A percentile compares a stretch with the other conserved stretches of the same genome.
Evolutionary conservation across 345 rosid genomes (phyloP).

Genomic region (Microcos paniculata): DNA sequence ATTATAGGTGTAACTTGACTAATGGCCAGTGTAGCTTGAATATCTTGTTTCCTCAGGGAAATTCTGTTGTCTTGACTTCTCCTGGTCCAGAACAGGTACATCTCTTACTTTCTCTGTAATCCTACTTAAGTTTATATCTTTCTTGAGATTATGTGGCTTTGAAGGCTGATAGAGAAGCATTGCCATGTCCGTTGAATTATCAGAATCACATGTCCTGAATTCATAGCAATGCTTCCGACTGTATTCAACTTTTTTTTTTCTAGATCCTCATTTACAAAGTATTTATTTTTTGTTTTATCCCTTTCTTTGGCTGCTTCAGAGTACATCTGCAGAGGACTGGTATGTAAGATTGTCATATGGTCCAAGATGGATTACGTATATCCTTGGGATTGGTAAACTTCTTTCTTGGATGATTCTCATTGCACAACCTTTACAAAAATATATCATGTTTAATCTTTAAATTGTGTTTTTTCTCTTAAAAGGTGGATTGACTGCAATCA

Average conservation of each 20-base stretch:
- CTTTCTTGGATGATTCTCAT: slow-evolving; percentile 7
- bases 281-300: slow-evolving; percentile 13
- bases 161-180: neutral
- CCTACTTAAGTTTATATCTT: neutral
- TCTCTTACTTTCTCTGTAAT: slow-evolving; percentile 3
- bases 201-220: neutral
- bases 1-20: slow-evolving; percentile 68
- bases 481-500: slow-evolving; percentile 73
- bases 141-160: neutral
- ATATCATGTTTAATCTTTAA: neutral
- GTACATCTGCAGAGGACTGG: slow-evolving; percentile 50
- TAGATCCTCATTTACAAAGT: neutral
- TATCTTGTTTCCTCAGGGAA: slow-evolving; percentile 63
- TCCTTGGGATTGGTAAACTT: slow-evolving; percentile 72
- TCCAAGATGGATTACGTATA: slow-evolving; percentile 90
- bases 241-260: neutral
- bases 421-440: neutral
- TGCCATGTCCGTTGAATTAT: neutral
- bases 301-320: slow-evolving; percentile 46
- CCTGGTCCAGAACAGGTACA: slow-evolving; percentile 62
- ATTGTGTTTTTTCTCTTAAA: slow-evolving; percentile 14
- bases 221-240: neutral
- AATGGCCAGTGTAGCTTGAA: slow-evolving; percentile 49
- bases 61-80: slow-evolving; percentile 67
- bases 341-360: slow-evolving; percentile 73